A percentile compares a stretch with the other conserved stretches of the same genome.
Evolutionary conservation across 1,284 basidiomycete genomes (phyloP).

Genomic region (Sporisorium scitamineum): DNA sequence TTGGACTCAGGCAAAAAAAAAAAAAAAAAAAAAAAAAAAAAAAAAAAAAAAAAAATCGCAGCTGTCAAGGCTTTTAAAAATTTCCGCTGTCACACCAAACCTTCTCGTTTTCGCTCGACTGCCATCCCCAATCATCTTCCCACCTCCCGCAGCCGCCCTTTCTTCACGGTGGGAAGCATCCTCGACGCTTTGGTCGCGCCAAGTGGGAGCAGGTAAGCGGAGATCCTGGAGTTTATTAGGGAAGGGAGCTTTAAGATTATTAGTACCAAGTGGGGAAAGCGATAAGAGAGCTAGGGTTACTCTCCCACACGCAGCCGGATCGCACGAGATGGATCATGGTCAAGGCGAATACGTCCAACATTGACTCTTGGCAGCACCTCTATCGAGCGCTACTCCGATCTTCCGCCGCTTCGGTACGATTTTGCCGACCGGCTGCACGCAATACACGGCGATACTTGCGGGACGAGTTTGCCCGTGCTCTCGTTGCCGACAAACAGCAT

Average conservation of each 20-base stretch:
- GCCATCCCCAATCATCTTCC: not conserved
- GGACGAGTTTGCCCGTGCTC: conserved; percentile 30
- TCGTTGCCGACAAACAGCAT: not conserved
- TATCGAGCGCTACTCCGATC: conserved; percentile 38
- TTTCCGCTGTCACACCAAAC: not conserved
- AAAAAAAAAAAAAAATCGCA: not conserved
- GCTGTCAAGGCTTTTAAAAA: not conserved
- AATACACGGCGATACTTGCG: conserved; percentile 51
- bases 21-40: not conserved
- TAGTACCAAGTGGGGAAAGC: not conserved
- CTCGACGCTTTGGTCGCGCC: not conserved
- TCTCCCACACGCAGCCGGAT: not conserved
- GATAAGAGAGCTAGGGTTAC: not conserved
- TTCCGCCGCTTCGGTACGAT: conserved; percentile 40
- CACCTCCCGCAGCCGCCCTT: no score
- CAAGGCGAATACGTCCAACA: not conserved
- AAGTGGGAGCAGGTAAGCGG: conserved; percentile 3
- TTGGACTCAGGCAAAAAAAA: no score
- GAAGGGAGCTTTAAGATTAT: no score
- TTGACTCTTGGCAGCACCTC: conserved; percentile 14
- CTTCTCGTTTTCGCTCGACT: not conserved
- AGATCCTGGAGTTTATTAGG: not conserved
- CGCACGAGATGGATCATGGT: conserved; percentile 14
- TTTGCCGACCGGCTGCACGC: conserved; percentile 42
- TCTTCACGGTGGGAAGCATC: not conserved